Evolutionary conservation across 306 rosid genomes (phyloP), one percentile per base, ranked within the genome.

Genomic region (Pueraria montana): DNA sequence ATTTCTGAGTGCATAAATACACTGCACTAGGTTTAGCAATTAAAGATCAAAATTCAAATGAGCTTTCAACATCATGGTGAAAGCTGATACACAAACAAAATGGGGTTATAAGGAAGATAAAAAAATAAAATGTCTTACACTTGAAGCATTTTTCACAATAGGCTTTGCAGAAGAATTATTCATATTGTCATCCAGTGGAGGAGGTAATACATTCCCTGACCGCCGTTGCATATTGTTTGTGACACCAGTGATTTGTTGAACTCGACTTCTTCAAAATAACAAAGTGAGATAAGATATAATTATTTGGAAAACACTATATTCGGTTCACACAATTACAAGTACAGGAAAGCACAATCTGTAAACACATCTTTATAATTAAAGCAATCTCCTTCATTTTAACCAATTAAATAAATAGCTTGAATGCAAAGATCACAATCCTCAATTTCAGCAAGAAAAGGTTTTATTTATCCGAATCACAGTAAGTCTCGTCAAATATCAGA

Each of bases 201-300:
- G 88, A 38, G 99, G 99, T 82, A 96, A 90, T 77, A 84, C 71
- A 85, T 48, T 91, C 87, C 99, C 99, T 16, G 94, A 88, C 21
- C 95, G 94, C 58, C 89, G 89, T 87, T 92, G 94, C 91, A 89
- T 80, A 82, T 83, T 91, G 89, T 81, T 85, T 81, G 91, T 66
- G 27, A 85, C 87, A 88, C 98, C 97, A 10, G 98, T 90, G 43
- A 96, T 89, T 84, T 94, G 98, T 72, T 96, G 98, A 85, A 96
- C 99, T 74, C 97, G 90, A 91, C 89, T 94, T 92, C 99, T 96
- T 90, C 72, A 80, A 89, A 89, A 90, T 71, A 78, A 81, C 80
- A 76, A 76, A 32, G 27, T 50, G 79, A 88, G 87, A 82, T 70
- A 88, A 72, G 62, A 43, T 55, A 88, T 49, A 79, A 72, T 87